Percentiles rank a stretch among this genome's conserved stretches.
Evolutionary conservation across 2,329 filamentous ascomycete genomes (phyloP).

Genomic region (Diaporthe velutina): DNA sequence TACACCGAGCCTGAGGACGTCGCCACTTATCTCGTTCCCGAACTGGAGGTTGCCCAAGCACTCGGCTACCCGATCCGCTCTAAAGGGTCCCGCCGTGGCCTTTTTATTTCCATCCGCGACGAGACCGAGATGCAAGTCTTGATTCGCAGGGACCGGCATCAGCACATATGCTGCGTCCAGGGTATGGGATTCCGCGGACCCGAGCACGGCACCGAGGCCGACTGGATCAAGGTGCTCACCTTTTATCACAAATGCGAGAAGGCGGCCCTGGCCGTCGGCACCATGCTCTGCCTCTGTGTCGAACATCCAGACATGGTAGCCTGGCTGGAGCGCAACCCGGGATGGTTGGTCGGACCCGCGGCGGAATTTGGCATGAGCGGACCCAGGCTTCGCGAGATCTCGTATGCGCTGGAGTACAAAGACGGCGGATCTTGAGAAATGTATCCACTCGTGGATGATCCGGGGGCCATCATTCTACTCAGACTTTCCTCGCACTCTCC

Average conservation of each 20-base stretch:
- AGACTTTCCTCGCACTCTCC: too few species aligned
- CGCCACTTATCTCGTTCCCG: too few species aligned
- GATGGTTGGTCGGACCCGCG: background rate
- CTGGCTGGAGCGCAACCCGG: background rate
- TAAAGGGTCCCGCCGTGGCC: fast-evolving
- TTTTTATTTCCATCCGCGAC: background rate
- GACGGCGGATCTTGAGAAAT: too few species aligned
- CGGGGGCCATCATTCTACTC: too few species aligned
- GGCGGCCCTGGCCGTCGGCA: background rate
- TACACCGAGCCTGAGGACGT: background rate
- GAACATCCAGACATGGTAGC: background rate
- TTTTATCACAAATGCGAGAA: background rate
- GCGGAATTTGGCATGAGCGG: background rate
- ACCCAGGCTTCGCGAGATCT: background rate
- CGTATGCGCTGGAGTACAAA: too few species aligned
- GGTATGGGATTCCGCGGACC: background rate
- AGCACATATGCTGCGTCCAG: background rate
- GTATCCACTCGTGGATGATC: too few species aligned
- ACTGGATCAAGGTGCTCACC: background rate
- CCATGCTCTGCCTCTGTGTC: background rate
- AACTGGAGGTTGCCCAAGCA: background rate
- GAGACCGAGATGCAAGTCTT: background rate
- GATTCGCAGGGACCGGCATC: background rate
- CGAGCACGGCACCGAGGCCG: fast-evolving
- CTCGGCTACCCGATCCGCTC: background rate